phyloP scores from a whole-genome alignment of 768 basidiomycete genomes.

The Amanita inopinata region DNA sequence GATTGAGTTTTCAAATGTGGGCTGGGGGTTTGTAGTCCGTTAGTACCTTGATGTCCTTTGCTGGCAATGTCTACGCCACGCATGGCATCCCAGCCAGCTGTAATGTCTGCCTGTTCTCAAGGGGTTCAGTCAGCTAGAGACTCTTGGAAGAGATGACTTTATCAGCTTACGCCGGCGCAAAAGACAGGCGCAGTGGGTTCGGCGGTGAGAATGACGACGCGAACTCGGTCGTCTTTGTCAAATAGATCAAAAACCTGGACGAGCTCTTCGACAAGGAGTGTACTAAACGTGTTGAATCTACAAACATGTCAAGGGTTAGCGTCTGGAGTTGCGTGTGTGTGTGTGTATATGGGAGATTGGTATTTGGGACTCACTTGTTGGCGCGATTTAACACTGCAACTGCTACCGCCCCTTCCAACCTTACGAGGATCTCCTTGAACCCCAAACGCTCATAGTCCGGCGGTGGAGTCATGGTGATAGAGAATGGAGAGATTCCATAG shows the following conservation, averaged over 20 bases:
- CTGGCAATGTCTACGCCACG: constrained; percentile 30
- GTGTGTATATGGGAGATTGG: not conserved
- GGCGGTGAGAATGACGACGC: constrained; percentile 41
- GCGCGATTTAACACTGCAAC: constrained; percentile 38
- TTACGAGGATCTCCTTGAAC: constrained; percentile 33
- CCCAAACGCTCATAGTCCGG: constrained; percentile 26
- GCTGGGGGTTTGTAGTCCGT: constrained; percentile 10
- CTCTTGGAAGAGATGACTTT: no score
- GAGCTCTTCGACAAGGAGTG: constrained; percentile 26
- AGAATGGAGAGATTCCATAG: not conserved
- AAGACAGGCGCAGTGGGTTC: constrained; percentile 42
- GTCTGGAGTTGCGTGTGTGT: not conserved
- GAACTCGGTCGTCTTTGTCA: constrained; percentile 44
- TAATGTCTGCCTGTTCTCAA: constrained; percentile 35
- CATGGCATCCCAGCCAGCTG: constrained; percentile 35
- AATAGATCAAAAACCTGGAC: constrained; percentile 33
- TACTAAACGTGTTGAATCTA: constrained; percentile 38
- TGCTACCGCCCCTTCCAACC: constrained; percentile 33
- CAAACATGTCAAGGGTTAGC: not conserved
- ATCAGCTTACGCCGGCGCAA: constrained; percentile 39
- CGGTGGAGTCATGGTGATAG: constrained; percentile 18
- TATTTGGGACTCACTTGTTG: constrained; percentile 29
- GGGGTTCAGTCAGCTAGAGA: not conserved
- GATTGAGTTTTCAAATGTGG: not conserved
- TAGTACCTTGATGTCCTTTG: constrained; percentile 36